These are phyloP conservation scores for Apiospora hydei DNA, from an alignment of 2,329 filamentous ascomycete genomes.

Conservation along the genomic window DNA sequence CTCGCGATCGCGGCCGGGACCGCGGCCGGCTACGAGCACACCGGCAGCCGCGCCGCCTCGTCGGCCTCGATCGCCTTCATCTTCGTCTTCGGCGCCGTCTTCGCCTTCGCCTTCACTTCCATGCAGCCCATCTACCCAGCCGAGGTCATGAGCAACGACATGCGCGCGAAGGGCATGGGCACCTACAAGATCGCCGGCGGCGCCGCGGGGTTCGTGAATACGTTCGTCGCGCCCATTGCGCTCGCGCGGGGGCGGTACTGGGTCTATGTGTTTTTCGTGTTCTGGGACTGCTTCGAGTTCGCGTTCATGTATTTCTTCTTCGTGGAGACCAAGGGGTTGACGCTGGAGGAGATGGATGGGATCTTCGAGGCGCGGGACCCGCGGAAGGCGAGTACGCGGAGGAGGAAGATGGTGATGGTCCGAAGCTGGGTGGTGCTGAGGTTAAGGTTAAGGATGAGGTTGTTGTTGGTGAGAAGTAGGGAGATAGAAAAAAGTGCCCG, in stretches of 20 bases:
- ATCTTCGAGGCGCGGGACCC: constrained; percentile 7
- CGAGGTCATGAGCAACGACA: constrained; percentile 47
- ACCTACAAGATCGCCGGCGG: constrained; percentile 46
- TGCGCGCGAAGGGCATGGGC: constrained; percentile 48
- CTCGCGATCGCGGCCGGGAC: constrained; percentile 47
- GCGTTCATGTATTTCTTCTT: constrained; percentile 63
- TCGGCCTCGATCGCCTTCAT: constrained; percentile 48
- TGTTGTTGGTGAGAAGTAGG: not conserved
- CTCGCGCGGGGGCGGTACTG: constrained; percentile 28
- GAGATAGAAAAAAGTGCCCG: not conserved
- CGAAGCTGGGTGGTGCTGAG: constrained; percentile 39
- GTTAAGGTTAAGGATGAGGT: constrained; percentile 29
- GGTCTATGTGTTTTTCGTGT: constrained; percentile 63
- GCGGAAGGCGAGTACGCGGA: constrained; percentile 7
- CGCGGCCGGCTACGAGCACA: constrained; percentile 44
- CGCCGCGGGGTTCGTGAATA: constrained; percentile 47
- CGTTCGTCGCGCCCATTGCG: constrained; percentile 42
- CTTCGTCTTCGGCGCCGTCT: constrained; percentile 47
- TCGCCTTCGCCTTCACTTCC: constrained; percentile 45
- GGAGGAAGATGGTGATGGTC: constrained; percentile 58
- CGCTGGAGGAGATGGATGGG: constrained; percentile 66
- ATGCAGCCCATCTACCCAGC: constrained; percentile 48
- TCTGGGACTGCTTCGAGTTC: constrained; percentile 64
- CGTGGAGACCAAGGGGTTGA: constrained; percentile 69
- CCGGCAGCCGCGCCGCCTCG: constrained; percentile 44